Evolutionary conservation across 2,329 filamentous ascomycete species (phyloP).

Genomic region (Septoria petroselini): DNA sequence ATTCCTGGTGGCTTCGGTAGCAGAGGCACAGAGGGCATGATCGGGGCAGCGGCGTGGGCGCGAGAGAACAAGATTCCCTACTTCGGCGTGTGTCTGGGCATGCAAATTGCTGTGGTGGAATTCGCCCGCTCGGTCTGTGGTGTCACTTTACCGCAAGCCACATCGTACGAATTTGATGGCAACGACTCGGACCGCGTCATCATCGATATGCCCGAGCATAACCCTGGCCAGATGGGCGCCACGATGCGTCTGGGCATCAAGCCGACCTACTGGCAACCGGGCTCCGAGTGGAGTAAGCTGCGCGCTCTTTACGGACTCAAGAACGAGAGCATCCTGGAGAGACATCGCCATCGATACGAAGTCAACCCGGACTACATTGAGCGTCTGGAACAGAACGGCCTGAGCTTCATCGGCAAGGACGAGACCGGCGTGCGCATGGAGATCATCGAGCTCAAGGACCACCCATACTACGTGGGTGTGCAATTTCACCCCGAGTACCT

Average conservation of each 20-base stretch:
- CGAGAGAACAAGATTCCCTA: constrained; percentile 77
- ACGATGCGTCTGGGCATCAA: constrained; percentile 83
- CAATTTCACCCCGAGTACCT: constrained; percentile 90
- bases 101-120: constrained; percentile 92
- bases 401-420: constrained; percentile 77
- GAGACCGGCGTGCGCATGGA: constrained; percentile 77
- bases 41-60: constrained; percentile 80
- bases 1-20: constrained; percentile 77
- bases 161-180: constrained; percentile 57
- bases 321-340: constrained; percentile 55
- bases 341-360: constrained; percentile 87
- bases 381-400: constrained; percentile 63
- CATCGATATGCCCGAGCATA: constrained; percentile 89
- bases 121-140: constrained; percentile 73
- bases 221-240: constrained; percentile 72
- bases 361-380: constrained; percentile 79
- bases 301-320: constrained; percentile 66
- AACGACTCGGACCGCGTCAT: constrained; percentile 67
- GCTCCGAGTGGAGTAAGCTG: constrained; percentile 74
- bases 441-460: constrained; percentile 75
- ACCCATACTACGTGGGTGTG: constrained; percentile 80
- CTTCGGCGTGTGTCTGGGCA: constrained; percentile 85
- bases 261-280: constrained; percentile 69
- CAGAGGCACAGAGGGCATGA: constrained; percentile 86
- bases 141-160: constrained; percentile 52